Evolutionary conservation across 1,284 basidiomycete species (phyloP), one percentile per base, ranked within the genome.

Genomic region (Trichosporon asahii): DNA sequence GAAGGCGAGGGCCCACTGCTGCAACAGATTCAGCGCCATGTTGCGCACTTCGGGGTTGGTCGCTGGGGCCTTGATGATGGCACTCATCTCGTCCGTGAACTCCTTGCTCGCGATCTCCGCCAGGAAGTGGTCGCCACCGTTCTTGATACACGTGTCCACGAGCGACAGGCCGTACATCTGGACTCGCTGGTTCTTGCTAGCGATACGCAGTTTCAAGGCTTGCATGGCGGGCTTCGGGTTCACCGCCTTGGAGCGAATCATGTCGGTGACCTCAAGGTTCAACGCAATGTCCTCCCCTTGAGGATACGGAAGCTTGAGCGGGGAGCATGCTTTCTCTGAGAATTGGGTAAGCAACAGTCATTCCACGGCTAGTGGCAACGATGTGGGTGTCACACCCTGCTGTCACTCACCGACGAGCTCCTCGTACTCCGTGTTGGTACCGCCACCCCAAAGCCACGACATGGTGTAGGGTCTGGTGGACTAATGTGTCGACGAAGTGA

Each of bases 151-250:
- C 12, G 91, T 88, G 84, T 99, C 97, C 66, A 93, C 90, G 65
- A 98, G 86, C 92, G 95, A 87, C 25, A 98, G 87, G 15, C 93
- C 89, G 69, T 96, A 87, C 63, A 97, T 86, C 82, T 95, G 94
- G 11, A 98, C 95, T 76, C 98, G 97, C 1, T 95, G 95, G 82
- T 99, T 99, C 88, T 92, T 92, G 85, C 98, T 93, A 75, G 90
- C 90, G 64, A 99, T 85, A 53, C 96, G 88, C 40, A 90, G 88
- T 84, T 95, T 95, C 78, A 99, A 86, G 44, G 91, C 89, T 72
- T 91, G 90, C 90, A 95, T 92, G 1, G 96, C 92, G 72, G 92
- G 90, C 81, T 92, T 92, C 11, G 95, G 90, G 27, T 88, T 88
- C 0, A 92, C 91, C 55, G 91, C 89, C 85, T 96, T 96, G 18